These are phyloP conservation scores for Suillus hirtellus DNA, from an alignment of 768 basidiomycete species.

Conservation along the genomic window DNA sequence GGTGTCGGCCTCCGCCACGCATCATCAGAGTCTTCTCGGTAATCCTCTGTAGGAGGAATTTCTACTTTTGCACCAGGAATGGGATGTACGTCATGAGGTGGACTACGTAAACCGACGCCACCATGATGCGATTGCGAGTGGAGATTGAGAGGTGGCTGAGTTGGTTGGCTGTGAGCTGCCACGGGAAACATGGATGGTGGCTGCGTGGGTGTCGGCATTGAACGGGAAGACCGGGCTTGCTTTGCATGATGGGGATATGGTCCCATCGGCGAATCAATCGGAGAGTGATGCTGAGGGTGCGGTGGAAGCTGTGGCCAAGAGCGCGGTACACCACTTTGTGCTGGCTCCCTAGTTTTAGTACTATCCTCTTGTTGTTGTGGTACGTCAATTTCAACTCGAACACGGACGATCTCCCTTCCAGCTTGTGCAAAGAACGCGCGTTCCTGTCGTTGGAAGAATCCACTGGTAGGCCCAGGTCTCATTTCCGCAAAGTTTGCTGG, in stretches of 20 bases:
- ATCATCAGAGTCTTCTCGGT: conserved; percentile 61
- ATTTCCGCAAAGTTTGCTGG: conserved; percentile 57
- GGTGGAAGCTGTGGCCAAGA: conserved; percentile 35
- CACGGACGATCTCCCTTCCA: conserved; percentile 75
- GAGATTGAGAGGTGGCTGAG: conserved; percentile 37
- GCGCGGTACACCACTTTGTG: conserved; percentile 18
- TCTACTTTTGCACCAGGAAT: conserved; percentile 35
- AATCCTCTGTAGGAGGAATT: conserved; percentile 45
- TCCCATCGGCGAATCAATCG: conserved; percentile 32
- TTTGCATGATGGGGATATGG: conserved; percentile 35
- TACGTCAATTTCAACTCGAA: conserved; percentile 69
- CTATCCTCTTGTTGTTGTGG: conserved; percentile 31
- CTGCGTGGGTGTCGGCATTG: conserved; percentile 25
- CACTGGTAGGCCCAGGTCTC: conserved; percentile 65
- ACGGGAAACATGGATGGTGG: conserved; percentile 30
- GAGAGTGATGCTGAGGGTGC: conserved; percentile 31
- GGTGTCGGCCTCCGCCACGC: conserved; percentile 74
- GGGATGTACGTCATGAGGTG: conserved; percentile 45
- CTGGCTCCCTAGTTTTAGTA: conserved; percentile 23
- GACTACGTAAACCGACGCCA: conserved; percentile 41
- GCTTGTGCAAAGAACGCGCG: conserved; percentile 80
- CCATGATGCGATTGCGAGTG: conserved; percentile 28
- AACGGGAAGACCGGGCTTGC: conserved; percentile 30
- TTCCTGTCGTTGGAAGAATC: conserved; percentile 74
- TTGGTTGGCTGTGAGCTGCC: conserved; percentile 33